These are phyloP conservation scores for Cytospora schulzeri DNA, from an alignment of 2,329 filamentous ascomycete species.

Conservation along the genomic window DNA sequence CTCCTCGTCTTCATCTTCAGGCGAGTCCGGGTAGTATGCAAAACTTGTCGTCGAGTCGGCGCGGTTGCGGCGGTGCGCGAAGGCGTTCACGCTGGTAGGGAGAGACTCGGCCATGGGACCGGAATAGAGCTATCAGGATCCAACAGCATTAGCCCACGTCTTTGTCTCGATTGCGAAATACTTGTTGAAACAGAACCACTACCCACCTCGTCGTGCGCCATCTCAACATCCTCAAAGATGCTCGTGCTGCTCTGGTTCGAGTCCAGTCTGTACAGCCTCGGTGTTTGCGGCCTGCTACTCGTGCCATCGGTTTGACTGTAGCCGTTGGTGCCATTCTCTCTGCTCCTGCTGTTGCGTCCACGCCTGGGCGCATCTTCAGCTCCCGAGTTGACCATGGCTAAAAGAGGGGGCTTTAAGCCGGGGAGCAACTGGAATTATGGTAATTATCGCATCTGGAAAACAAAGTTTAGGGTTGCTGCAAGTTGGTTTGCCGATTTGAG, in stretches of 20 bases:
- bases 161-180: conserved; percentile 7
- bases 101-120: conserved; percentile 94
- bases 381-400: conserved; percentile 25
- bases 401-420: conserved; percentile 1
- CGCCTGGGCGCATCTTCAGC: conserved; percentile 15
- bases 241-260: conserved; percentile 76
- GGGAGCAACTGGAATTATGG: conserved; percentile 16
- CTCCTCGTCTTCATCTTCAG: conserved; percentile 36
- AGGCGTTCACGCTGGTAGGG: conserved; percentile 91
- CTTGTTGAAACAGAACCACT: neutral
- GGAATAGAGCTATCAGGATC: conserved; percentile 69
- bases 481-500: neutral
- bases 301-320: conserved; percentile 31
- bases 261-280: conserved; percentile 61
- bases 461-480: neutral
- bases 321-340: conserved; percentile 11
- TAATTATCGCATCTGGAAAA: conserved; percentile 16
- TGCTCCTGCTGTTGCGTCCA: conserved; percentile 13
- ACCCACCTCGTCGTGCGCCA: conserved; percentile 90
- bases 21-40: conserved; percentile 79
- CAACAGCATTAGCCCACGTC: neutral
- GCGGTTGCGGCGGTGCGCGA: conserved; percentile 74
- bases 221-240: conserved; percentile 94
- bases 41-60: conserved; percentile 88
- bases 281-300: conserved; percentile 28